Percentiles rank a stretch among this genome's conserved stretches.
Conservation (phyloP, 495 filamentous ascomycete species). For the Aspergillus kassunensis region DNA sequence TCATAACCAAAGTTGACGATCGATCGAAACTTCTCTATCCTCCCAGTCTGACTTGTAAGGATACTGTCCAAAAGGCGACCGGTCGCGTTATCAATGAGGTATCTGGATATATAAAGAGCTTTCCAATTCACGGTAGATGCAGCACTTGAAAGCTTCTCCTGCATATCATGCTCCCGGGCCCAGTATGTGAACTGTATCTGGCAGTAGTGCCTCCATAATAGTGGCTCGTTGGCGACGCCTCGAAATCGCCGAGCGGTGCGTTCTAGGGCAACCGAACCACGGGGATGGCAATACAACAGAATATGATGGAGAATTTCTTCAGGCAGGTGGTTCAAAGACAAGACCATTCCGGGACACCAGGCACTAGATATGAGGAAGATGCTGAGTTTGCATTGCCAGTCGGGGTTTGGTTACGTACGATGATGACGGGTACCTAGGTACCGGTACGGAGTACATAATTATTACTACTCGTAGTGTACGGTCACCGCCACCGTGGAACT, state of each 20-base stretch:
- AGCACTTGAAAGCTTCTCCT: slow-evolving; percentile 47
- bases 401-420: too few species aligned
- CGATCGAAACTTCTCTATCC: slow-evolving; percentile 62
- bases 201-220: slow-evolving; percentile 81
- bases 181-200: slow-evolving; percentile 63
- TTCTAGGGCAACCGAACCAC: slow-evolving; percentile 44
- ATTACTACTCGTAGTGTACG: too few species aligned
- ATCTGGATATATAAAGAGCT: slow-evolving; percentile 59
- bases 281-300: slow-evolving; percentile 55
- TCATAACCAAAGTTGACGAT: slow-evolving; percentile 77
- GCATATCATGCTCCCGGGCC: slow-evolving; percentile 62
- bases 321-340: slow-evolving; percentile 50
- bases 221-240: slow-evolving; percentile 59
- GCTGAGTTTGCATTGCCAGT: neutral
- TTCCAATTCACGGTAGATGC: slow-evolving; percentile 73
- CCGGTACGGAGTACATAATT: neutral
- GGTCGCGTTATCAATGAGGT: slow-evolving; percentile 50
- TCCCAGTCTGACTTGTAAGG: slow-evolving; percentile 60
- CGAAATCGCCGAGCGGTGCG: slow-evolving; percentile 60
- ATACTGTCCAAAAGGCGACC: slow-evolving; percentile 63
- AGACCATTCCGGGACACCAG: slow-evolving; percentile 32
- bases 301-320: slow-evolving; percentile 74
- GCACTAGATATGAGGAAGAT: neutral
- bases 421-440: too few species aligned
- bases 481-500: too few species aligned